Base-by-base conservation (phyloP, 2,329 filamentous ascomycete species). In the Epichloe sp. region DNA sequence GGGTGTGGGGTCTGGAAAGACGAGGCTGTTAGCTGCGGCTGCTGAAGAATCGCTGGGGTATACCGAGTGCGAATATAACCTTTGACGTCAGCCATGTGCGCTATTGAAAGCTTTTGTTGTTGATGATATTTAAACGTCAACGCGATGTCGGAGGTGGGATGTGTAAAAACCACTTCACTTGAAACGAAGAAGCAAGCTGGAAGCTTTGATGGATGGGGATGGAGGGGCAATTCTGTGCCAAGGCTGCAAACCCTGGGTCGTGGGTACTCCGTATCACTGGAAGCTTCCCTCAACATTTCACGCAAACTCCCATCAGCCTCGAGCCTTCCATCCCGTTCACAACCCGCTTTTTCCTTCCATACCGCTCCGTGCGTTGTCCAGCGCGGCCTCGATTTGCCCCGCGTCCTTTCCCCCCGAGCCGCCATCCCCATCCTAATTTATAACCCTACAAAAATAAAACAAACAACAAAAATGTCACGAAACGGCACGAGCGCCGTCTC, bases 1-100 rank as follows among this genome's bases (percentile, higher is more conserved):
- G 53, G 76, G 70, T 21, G 72, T 75, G 51, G 66, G 71, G 61
- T 83, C 79, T 76, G 59, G 6, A 7, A 6, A 37, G n/a, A 34
- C 21, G 37, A 47, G 11, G 11, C 2, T 21, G 46, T 53, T 15
- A 56, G 52, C 46, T 48, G n/a, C 21, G 34, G 23, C 3, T 5
- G 12, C n/a, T 10, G 12, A 21, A 35, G 26, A 14, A 34, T 12
- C 19, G 35, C 19, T 1, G 38, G 14, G 21, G 38, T 5, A 31
- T 31, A 31, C 31, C 8, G 8, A 31, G 10, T 31, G 11, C 26
- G 34, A 17, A 37, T 2, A 14, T 38, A 52, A 52, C 51, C 51
- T 44, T 52, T 50, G 31, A 51, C 34, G 17, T 53, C 49, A 19
- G 50, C 42, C 45, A 52, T 51, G 40, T 17, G 12, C 21, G 11